Evolutionary conservation across 2,329 filamentous ascomycete genomes (phyloP).

Genomic region (Aspergillus versicolor): DNA sequence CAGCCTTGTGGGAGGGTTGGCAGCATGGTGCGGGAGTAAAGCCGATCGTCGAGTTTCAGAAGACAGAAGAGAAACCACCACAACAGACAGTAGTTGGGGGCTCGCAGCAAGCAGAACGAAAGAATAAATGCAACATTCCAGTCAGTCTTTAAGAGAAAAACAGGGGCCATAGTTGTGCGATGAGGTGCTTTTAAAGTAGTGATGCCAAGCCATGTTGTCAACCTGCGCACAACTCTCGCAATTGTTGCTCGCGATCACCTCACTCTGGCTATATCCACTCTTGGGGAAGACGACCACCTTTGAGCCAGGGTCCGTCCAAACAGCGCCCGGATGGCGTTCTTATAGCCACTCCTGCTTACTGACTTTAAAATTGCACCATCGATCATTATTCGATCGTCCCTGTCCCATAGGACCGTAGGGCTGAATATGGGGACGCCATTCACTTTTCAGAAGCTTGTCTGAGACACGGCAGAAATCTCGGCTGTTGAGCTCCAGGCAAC

Average conservation of each 20-base stretch:
- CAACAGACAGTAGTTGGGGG: not conserved
- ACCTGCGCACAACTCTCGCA: constrained; percentile 24
- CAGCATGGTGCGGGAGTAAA: not conserved
- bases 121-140: not conserved
- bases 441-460: constrained; percentile 15
- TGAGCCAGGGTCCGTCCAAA: constrained; percentile 16
- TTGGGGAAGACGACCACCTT: constrained; percentile 10
- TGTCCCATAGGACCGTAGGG: constrained; percentile 2
- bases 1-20: not conserved
- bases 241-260: constrained; percentile 33
- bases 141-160: not conserved
- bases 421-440: constrained; percentile 5
- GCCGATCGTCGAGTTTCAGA: not conserved
- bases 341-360: constrained; percentile 18
- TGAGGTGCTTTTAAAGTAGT: constrained; percentile 18
- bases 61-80: not conserved
- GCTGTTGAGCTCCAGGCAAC: constrained; percentile 24
- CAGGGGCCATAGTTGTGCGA: not conserved
- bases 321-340: constrained; percentile 10
- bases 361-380: constrained; percentile 18
- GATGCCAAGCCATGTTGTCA: constrained; percentile 24
- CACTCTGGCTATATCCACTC: constrained; percentile 24
- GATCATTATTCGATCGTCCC: constrained; percentile 4
- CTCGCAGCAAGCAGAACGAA: not conserved
- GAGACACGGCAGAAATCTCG: constrained; percentile 30